Conservation (phyloP, 163 green algal genomes). For the Scenedesmus sp. region DNA sequence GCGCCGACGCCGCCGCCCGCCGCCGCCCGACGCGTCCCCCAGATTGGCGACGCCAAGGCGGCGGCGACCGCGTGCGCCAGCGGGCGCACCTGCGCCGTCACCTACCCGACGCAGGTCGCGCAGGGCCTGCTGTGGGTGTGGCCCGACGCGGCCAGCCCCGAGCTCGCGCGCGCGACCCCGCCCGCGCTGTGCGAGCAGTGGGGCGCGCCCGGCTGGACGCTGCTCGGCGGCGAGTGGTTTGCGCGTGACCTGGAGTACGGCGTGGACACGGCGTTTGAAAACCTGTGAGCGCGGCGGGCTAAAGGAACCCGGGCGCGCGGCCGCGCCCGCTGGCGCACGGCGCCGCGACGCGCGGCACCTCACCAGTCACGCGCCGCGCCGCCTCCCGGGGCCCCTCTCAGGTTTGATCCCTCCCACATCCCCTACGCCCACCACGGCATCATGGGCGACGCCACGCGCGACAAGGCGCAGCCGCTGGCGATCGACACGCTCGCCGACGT, state of each 20-base stretch:
- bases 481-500: constrained; percentile 26
- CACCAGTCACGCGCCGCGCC: too few relatives aligned
- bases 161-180: neutral
- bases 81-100: constrained; percentile 24
- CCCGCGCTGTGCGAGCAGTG: constrained; percentile 18
- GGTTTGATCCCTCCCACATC: constrained; percentile 43
- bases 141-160: constrained; percentile 2
- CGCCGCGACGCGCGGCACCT: too few relatives aligned
- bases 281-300: constrained; percentile 45
- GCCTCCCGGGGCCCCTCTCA: too few relatives aligned
- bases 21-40: too few relatives aligned
- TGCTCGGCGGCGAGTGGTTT: constrained; percentile 42
- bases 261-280: constrained; percentile 42
- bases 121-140: constrained; percentile 49
- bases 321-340: too few relatives aligned
- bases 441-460: constrained; percentile 38
- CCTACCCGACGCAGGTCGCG: constrained; percentile 32
- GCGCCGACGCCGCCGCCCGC: too few relatives aligned
- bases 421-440: constrained; percentile 47
- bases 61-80: constrained; percentile 21
- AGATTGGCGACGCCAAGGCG: constrained; percentile 25
- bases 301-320: too few relatives aligned
- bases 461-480: constrained; percentile 40
- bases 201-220: constrained; percentile 12
- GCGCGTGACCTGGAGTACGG: constrained; percentile 37